Evolutionary conservation across 352 stramenopile species (phyloP).

Genomic region (Pythium dissimile): DNA sequence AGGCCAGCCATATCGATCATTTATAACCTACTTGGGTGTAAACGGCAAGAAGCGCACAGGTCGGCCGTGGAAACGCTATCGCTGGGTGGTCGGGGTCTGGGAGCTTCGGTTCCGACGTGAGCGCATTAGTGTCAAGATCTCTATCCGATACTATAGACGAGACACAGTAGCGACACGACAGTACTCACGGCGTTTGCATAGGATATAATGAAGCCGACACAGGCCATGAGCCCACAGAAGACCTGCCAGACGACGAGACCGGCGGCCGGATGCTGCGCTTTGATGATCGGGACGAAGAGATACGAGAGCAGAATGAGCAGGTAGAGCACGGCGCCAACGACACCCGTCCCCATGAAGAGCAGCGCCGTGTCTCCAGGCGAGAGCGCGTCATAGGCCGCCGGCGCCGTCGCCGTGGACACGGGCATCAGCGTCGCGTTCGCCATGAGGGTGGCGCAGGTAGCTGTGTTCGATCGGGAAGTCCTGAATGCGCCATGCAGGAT

Average conservation of each 20-base stretch:
- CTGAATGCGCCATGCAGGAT: too few relatives aligned
- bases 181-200: conserved; percentile 45
- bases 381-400: conserved; percentile 51
- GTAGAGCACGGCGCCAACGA: conserved; percentile 54
- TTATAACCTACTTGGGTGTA: conserved; percentile 53
- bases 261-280: conserved; percentile 72
- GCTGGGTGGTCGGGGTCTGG: conserved; percentile 1
- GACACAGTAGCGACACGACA: neutral
- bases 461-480: neutral
- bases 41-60: conserved; percentile 49
- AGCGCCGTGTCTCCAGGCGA: conserved; percentile 39
- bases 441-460: too few relatives aligned
- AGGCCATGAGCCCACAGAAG: conserved; percentile 55
- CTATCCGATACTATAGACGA: neutral
- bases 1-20: neutral
- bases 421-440: neutral
- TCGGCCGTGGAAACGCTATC: neutral
- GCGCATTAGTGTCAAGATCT: neutral
- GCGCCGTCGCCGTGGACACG: neutral
- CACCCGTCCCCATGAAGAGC: conserved; percentile 58
- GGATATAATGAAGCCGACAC: conserved; percentile 49
- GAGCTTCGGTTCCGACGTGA: neutral
- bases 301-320: conserved; percentile 69
- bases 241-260: conserved; percentile 81
- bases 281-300: conserved; percentile 69